Evolutionary conservation across 2,329 filamentous ascomycete genomes (phyloP).

Genomic region (Didymosphaeria variabile): DNA sequence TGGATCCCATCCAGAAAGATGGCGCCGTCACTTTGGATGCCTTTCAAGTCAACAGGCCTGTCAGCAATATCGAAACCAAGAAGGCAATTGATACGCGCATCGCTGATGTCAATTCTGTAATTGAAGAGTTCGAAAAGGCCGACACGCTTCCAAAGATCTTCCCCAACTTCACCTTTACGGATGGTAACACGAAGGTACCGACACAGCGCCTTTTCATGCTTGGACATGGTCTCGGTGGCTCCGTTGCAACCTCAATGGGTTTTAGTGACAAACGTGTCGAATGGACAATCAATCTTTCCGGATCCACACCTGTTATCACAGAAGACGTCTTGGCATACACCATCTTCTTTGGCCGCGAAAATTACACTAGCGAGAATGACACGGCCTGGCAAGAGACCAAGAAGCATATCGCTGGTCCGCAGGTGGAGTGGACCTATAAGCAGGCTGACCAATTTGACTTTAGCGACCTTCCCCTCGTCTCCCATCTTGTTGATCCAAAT

Average conservation of each 20-base stretch:
- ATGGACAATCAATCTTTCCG: constrained; percentile 37
- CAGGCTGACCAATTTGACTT: constrained; percentile 33
- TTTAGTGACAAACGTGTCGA: constrained; percentile 18
- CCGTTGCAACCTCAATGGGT: constrained; percentile 30
- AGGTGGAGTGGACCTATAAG: constrained; percentile 35
- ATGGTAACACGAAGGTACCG: constrained; percentile 12
- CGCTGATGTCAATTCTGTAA: constrained; percentile 30
- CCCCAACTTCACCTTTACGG: constrained; percentile 21
- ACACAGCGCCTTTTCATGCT: constrained; percentile 25
- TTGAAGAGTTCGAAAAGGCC: constrained; percentile 21
- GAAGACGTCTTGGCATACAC: constrained; percentile 19
- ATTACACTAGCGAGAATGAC: constrained; percentile 95
- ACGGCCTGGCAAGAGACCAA: constrained; percentile 81
- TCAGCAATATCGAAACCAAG: constrained; percentile 25
- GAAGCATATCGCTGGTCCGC: constrained; percentile 26
- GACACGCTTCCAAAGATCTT: constrained; percentile 21
- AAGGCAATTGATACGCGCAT: constrained; percentile 27
- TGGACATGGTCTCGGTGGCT: constrained; percentile 43
- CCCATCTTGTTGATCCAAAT: constrained; percentile 20
- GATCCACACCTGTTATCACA: constrained; percentile 26
- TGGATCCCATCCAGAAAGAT: constrained; percentile 32
- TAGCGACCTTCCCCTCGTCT: constrained; percentile 32
- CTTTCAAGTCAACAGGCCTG: constrained; percentile 25
- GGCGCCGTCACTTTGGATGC: constrained; percentile 26
- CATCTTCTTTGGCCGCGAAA: constrained; percentile 59